Percentiles rank a stretch among this genome's conserved stretches.
Conservation (phyloP, 331 rosid species). For the Saraca asoca region DNA sequence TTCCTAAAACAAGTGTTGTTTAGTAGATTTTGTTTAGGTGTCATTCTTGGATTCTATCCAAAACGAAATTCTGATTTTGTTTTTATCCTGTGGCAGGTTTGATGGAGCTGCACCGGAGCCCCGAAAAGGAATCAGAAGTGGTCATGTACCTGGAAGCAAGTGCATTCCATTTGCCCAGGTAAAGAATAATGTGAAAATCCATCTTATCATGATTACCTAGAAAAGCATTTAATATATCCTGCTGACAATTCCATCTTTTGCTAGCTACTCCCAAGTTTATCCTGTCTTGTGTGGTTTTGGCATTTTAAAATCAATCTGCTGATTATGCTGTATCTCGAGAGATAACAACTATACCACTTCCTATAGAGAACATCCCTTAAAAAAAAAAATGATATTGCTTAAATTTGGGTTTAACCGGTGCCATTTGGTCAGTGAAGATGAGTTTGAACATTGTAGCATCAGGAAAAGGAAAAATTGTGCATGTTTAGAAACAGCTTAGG, state of each 20-base stretch:
- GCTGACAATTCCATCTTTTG: not conserved
- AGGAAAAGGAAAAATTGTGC: not conserved
- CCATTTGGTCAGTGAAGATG: not conserved
- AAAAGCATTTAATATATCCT: constrained; percentile 19
- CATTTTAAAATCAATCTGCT: constrained; percentile 5
- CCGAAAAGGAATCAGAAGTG: constrained; percentile 90
- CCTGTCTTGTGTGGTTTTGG: constrained; percentile 1
- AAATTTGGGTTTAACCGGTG: not conserved
- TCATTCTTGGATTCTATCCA: constrained; percentile 11
- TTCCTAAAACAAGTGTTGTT: too few species aligned
- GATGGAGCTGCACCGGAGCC: constrained; percentile 88
- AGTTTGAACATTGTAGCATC: not conserved
- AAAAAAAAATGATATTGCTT: not conserved
- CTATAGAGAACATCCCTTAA: not conserved
- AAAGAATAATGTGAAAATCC: constrained; percentile 8
- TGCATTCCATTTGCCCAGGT: constrained; percentile 93
- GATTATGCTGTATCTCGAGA: not conserved
- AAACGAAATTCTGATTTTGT: not conserved
- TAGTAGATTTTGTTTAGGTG: too few species aligned
- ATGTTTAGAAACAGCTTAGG: too few species aligned
- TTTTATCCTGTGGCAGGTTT: constrained; percentile 59
- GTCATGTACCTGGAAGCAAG: constrained; percentile 98
- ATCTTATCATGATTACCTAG: constrained; percentile 9
- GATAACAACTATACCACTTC: not conserved
- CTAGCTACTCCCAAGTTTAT: constrained; percentile 18